phyloP scores from a whole-genome alignment of 768 basidiomycete genomes.

The Auricularia cornea region DNA sequence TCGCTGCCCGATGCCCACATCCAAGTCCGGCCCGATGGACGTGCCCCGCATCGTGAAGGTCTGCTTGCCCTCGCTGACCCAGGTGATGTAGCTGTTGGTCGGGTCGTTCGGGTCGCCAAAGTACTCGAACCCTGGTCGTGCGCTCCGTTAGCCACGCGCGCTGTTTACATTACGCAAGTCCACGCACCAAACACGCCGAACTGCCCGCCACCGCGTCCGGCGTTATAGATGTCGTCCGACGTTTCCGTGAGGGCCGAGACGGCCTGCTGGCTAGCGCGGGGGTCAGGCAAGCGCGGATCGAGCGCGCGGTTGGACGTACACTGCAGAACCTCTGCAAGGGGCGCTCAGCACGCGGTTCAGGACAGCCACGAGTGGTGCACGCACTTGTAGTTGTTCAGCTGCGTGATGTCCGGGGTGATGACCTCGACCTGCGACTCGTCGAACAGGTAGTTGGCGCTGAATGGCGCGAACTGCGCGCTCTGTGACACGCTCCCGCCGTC shows the following conservation, averaged over 20 bases:
- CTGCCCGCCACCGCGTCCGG: slow-evolving; percentile 41
- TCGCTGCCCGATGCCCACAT: slow-evolving; percentile 50
- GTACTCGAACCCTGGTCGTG: slow-evolving; percentile 54
- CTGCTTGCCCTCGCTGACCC: slow-evolving; percentile 57
- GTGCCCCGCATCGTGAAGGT: slow-evolving; percentile 66
- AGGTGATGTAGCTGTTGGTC: slow-evolving; percentile 71
- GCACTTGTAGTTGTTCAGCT: slow-evolving; percentile 52
- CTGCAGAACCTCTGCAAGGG: slow-evolving; percentile 10
- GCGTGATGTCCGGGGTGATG: slow-evolving; percentile 27
- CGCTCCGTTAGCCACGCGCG: too few species aligned
- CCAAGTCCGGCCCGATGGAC: slow-evolving; percentile 56
- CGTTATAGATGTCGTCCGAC: slow-evolving; percentile 46
- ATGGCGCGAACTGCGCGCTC: too few species aligned
- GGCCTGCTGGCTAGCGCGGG: too few species aligned
- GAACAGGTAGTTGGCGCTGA: slow-evolving; percentile 51
- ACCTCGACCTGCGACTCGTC: slow-evolving; percentile 29
- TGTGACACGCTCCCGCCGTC: slow-evolving; percentile 50
- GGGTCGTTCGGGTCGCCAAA: slow-evolving; percentile 65
- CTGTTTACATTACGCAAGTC: too few species aligned
- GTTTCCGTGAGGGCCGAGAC: slow-evolving; percentile 39
- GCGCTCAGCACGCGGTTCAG: slow-evolving; percentile 31
- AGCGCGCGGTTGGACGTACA: slow-evolving; percentile 32
- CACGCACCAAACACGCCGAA: slow-evolving; percentile 39
- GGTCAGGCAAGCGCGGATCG: slow-evolving; percentile 48
- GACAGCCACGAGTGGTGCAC: slow-evolving; percentile 74